Evolutionary conservation across 441 rosid species (phyloP).

Genomic region (Dalechampia spathulata): DNA sequence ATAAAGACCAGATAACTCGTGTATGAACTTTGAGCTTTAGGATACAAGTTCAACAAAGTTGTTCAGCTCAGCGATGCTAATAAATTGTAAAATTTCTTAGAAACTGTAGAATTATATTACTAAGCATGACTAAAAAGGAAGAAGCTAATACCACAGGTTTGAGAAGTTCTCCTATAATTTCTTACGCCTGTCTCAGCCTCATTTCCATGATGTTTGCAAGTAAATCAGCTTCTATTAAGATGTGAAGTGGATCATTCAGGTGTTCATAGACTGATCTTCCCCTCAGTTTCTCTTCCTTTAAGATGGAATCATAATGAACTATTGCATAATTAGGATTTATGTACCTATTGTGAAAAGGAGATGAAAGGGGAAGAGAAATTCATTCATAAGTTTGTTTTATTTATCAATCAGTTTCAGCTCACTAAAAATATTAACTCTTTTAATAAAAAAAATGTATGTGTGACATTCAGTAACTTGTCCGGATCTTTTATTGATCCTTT

Average conservation of each 20-base stretch:
- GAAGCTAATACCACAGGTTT: conserved; percentile 63
- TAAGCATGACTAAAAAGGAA: not conserved
- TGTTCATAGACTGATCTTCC: conserved; percentile 93
- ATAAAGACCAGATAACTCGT: too few relatives aligned
- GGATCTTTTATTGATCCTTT: conserved; percentile 89
- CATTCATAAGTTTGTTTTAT: too few relatives aligned
- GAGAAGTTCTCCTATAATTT: conserved; percentile 79
- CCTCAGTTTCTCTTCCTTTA: conserved; percentile 72
- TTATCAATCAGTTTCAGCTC: too few relatives aligned
- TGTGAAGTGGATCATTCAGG: conserved; percentile 78
- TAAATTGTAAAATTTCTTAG: not conserved
- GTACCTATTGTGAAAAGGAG: too few relatives aligned
- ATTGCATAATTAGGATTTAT: too few relatives aligned
- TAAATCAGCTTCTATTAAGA: conserved; percentile 80
- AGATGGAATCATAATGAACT: conserved; percentile 7
- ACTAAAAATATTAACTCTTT: too few relatives aligned
- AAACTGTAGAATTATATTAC: not conserved
- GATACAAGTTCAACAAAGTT: not conserved
- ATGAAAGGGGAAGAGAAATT: too few relatives aligned
- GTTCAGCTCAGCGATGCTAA: not conserved
- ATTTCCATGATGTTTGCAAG: conserved; percentile 65
- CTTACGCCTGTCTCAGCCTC: conserved; percentile 75
- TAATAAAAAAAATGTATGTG: too few relatives aligned
- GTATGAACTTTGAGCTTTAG: not conserved
- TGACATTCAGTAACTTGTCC: conserved; percentile 43